A percentile compares a stretch with the other conserved stretches of the same genome.
These are phyloP conservation scores for Ailanthus altissimus DNA, from an alignment of 345 rosid genomes.

Conservation along the genomic window DNA sequence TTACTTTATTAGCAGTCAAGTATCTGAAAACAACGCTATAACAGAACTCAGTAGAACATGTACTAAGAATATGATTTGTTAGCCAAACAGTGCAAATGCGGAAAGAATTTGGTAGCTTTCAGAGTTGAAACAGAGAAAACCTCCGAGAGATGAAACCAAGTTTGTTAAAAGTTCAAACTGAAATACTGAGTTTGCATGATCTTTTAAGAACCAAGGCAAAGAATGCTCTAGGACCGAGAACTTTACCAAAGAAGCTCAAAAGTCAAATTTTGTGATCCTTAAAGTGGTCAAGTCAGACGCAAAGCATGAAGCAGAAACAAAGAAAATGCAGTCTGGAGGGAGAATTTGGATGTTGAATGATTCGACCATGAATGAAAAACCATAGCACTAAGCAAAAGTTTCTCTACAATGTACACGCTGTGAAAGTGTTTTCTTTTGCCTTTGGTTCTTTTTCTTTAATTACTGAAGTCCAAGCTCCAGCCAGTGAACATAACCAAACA, in stretches of 20 bases:
- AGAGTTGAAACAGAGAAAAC: neutral
- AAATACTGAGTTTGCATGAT: neutral
- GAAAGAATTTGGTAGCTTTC: no score
- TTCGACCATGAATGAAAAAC: slow-evolving; percentile 1
- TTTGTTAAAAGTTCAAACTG: slow-evolving; percentile 26
- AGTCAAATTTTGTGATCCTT: neutral
- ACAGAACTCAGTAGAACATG: neutral
- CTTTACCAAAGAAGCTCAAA: slow-evolving; percentile 15
- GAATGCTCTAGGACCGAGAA: neutral
- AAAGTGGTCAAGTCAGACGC: neutral
- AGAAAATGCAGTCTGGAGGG: neutral
- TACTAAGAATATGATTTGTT: neutral
- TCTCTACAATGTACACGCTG: neutral
- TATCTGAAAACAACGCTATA: slow-evolving; percentile 6
- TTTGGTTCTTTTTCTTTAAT: neutral
- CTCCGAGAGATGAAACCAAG: neutral
- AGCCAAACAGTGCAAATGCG: neutral
- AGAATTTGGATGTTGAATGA: neutral
- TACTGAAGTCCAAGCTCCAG: neutral
- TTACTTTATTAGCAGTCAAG: slow-evolving; percentile 7
- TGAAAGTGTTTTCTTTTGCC: neutral
- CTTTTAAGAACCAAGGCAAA: neutral
- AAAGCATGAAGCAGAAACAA: neutral
- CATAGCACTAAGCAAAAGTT: neutral
- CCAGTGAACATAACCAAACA: neutral